Conservation (phyloP, 176 grass and related monocot genomes). For the Miscanthus lutarioriparius region DNA sequence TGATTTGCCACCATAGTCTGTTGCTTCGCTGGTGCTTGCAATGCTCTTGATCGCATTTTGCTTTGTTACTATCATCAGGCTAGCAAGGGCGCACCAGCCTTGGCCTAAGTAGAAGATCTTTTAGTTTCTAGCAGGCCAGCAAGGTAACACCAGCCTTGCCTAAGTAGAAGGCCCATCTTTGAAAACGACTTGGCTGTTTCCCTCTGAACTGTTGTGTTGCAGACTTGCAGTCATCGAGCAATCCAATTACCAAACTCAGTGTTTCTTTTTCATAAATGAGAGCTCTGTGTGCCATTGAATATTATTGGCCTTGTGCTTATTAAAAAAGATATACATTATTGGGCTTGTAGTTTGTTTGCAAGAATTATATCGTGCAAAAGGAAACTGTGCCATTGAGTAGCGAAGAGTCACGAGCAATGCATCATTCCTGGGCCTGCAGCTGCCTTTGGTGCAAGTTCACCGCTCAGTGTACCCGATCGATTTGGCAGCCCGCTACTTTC, state of each 20-base stretch:
- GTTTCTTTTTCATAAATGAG: background rate
- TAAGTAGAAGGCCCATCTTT: background rate
- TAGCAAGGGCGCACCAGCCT: background rate
- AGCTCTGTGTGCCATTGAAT: background rate
- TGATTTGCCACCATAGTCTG: constrained; percentile 34
- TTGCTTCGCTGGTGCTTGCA: background rate
- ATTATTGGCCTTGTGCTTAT: too few species aligned
- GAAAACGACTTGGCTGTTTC: background rate
- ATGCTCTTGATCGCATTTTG: background rate
- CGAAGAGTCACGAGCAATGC: background rate
- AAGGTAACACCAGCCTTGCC: background rate
- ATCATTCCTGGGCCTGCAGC: background rate
- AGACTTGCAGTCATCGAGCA: background rate
- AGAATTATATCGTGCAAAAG: background rate
- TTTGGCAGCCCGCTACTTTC: too few species aligned
- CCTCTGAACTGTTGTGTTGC: background rate
- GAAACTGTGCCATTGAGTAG: background rate
- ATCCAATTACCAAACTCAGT: background rate
- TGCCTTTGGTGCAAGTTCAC: too few species aligned
- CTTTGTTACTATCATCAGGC: background rate
- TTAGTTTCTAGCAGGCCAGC: background rate
- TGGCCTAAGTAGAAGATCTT: background rate
- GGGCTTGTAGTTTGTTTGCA: too few species aligned
- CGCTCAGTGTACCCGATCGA: too few species aligned
- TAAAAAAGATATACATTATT: too few species aligned